phyloP scores from a whole-genome alignment of 2,329 filamentous ascomycete genomes.

The Phaeophleospora eucalypticola region DNA sequence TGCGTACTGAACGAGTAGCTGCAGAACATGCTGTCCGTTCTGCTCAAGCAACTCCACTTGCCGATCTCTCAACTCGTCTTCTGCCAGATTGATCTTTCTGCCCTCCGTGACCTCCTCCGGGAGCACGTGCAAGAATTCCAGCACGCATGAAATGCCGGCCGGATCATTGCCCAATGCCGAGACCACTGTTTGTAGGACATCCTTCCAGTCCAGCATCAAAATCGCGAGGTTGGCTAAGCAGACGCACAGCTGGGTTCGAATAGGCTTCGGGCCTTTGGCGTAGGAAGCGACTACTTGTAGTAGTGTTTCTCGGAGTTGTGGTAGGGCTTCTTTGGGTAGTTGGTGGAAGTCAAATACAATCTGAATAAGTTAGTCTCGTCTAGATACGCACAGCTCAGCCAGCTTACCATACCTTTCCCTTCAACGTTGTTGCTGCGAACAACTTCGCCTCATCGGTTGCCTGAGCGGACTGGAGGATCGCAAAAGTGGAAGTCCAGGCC shows the following conservation, averaged over 20 bases:
- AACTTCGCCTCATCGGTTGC: conserved; percentile 81
- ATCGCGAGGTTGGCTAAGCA: conserved; percentile 92
- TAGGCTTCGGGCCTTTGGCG: conserved; percentile 71
- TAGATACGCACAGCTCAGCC: background rate
- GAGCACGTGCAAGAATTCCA: conserved; percentile 94
- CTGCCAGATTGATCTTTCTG: conserved; percentile 98
- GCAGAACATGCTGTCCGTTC: conserved; percentile 83
- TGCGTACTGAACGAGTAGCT: conserved; percentile 82
- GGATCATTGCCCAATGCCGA: conserved; percentile 70
- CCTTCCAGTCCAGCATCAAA: conserved; percentile 93
- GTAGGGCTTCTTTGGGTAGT: conserved; percentile 69
- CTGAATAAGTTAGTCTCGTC: conserved; percentile 45
- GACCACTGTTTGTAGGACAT: conserved; percentile 80
- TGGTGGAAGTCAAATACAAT: conserved; percentile 96
- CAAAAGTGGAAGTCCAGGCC: conserved; percentile 85
- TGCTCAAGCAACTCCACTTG: conserved; percentile 86
- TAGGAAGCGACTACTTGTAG: conserved; percentile 76
- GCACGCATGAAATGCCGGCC: conserved; percentile 76
- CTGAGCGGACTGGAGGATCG: conserved; percentile 72
- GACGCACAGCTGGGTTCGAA: conserved; percentile 85
- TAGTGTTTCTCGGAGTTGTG: conserved; percentile 76
- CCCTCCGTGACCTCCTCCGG: conserved; percentile 99
- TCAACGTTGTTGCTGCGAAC: conserved; percentile 93
- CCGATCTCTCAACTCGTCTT: conserved; percentile 85
- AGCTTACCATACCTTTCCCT: conserved; percentile 74